Base-by-base conservation (phyloP, 2,329 filamentous ascomycete genomes). In the Metarhizium humberi region DNA sequence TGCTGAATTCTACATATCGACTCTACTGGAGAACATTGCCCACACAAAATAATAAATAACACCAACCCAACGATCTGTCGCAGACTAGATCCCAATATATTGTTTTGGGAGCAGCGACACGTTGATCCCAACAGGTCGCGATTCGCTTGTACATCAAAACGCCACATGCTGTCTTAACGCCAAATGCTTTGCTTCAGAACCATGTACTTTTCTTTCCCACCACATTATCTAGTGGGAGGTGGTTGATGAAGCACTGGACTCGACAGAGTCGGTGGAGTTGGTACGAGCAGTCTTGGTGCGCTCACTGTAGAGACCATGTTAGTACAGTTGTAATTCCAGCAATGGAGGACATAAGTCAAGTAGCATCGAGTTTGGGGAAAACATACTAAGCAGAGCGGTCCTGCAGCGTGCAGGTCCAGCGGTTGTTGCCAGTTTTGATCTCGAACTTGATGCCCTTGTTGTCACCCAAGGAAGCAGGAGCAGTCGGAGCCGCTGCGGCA, bases 331-430 rank as follows among this genome's bases (percentile, higher is more conserved):
- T 30, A 6, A 25, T 25, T 25, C 4, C 25, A 25, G 25, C 25
- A 25, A 25, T 25, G 25, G 0, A 25, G 1, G 25, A 25, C 20
- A 25, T 25, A 25, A 18, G 14, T 3, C 16, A 51, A 25, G 25
- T 20, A 6, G 29, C 16, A 3, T 16, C 38, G 36, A 40, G 34
- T 48, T 30, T 16, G 3, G 36, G 30, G 68, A 6, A 45, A 45
- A 45, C 75, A 58, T 72, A 78, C 76, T 77, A 75, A 13, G 65
- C 54, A 58, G 62, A 56, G 55, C 75, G 73, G 64, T 78, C 74
- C 58, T 76, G 70, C 5, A 78, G 63, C 20, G 70, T 71, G 65
- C 75, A 77, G 45, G 64, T 53, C 62, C 69, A 73, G 50, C 64
- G 66, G 50, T 66, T 59, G 61, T 69, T 67, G 57, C 74, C 74